Conservation (phyloP, 441 rosid species). For the Populus hybrid region DNA sequence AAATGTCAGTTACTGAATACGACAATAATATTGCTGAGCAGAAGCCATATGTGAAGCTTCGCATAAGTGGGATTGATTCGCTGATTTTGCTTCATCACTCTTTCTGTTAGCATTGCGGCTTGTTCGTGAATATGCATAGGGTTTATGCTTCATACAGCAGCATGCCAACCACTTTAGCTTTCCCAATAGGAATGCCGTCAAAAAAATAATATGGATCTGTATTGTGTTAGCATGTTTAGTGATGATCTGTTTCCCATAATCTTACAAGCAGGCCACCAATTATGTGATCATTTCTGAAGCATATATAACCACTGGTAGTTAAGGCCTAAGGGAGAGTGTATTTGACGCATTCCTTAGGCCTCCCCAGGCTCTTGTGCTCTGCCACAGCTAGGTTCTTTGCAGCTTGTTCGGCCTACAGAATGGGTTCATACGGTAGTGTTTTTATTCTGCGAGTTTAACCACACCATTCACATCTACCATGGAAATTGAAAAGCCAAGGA, state of each 20-base stretch:
- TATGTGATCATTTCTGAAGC: not conserved
- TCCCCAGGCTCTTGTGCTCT: not conserved
- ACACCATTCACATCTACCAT: conserved; percentile 8
- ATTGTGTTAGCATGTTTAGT: too few species aligned
- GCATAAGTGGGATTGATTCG: not conserved
- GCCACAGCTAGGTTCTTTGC: not conserved
- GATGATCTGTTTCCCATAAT: too few species aligned
- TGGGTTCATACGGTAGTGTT: not conserved
- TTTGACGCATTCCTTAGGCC: not conserved
- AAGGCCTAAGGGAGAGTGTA: not conserved
- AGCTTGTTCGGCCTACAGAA: not conserved
- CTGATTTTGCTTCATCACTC: not conserved
- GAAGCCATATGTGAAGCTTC: not conserved
- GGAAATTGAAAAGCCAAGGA: conserved; percentile 13
- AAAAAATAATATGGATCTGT: too few species aligned
- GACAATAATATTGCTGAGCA: not conserved
- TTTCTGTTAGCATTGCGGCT: too few species aligned
- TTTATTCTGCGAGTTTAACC: not conserved
- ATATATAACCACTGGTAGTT: not conserved
- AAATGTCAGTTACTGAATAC: not conserved
- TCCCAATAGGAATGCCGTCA: too few species aligned
- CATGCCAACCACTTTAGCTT: too few species aligned
- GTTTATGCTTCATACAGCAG: too few species aligned
- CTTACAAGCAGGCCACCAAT: not conserved
- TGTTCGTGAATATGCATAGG: too few species aligned